Evolutionary conservation across 2,329 filamentous ascomycete genomes (phyloP).

Genomic region (Aspergillus fumigatiaffinis): DNA sequence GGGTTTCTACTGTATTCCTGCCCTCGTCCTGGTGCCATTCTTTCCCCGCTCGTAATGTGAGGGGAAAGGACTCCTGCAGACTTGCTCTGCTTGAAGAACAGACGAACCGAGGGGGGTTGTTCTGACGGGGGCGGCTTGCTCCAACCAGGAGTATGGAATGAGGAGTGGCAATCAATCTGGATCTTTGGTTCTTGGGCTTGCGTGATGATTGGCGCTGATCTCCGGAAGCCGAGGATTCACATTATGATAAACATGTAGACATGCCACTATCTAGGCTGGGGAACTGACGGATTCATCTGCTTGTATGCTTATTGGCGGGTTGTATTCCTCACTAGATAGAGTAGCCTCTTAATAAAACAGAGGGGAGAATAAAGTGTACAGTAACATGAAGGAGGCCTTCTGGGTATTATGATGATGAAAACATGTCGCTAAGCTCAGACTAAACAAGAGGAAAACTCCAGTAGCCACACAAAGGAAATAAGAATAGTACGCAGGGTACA

Average conservation of each 20-base stretch:
- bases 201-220: conserved; percentile 2
- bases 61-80: no score
- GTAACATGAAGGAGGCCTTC: background rate
- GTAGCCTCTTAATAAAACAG: background rate
- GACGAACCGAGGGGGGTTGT: background rate
- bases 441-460: background rate
- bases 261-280: no score
- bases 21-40: no score
- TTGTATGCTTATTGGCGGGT: background rate
- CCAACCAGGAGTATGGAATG: background rate
- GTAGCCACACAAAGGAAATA: background rate
- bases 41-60: background rate
- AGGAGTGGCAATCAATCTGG: background rate
- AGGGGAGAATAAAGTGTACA: background rate
- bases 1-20: no score
- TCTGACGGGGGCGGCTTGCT: background rate
- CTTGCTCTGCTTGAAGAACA: background rate
- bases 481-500: background rate
- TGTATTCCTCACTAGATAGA: background rate
- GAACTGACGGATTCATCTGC: background rate
- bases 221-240: conserved; percentile 2
- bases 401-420: background rate
- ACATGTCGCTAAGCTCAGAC: background rate
- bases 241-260: conserved; percentile 6
- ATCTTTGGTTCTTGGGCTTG: background rate